Base-by-base conservation (phyloP, 305 asterid species). In the Rubia peregrina region DNA sequence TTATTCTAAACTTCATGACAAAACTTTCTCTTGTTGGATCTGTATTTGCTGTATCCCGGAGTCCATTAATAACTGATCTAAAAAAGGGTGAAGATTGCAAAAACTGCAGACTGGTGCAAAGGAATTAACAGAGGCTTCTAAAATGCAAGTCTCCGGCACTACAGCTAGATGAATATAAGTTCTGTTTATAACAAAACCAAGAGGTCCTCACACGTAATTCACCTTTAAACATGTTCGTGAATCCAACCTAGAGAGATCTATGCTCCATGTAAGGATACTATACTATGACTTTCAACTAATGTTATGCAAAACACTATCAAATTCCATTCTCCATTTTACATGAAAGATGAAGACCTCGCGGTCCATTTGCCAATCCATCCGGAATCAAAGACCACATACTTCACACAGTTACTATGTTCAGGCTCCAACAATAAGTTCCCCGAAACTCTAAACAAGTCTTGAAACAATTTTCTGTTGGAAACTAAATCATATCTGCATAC, bases 201-300 rank as follows among this genome's bases (percentile, higher is more conserved):
- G 22, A 53, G 16, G 36, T 36, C 65, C 24, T 21, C 63, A 22
- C 6, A 26, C 13, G 6, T 26, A 60, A 10, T 60, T 24, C n/a
- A 60, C 26, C 41, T 16, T 16, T 14, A 3, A 17, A 55, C 1
- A 12, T 1, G 21, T 33, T n/a, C 17, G 42, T 12, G 40, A 42
- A 61, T 61, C 43, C 65, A 60, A 24, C n/a, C 65, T 61, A 61
- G 11, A 61, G 21, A 61, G 43, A 38, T 61, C 21, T 30, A 61
- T 61, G 19, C 55, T 33, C 19, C 21, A 13, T 13, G n/a, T 30
- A 61, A 61, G 19, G 0, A 24, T 59, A 24, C 8, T 26, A 55
- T 24, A 24, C 30, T 22, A 22, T 10, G 16, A 22, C 38, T 30
- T 59, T 12, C 1, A 22, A 22, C 4, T 4, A 9, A n/a, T 55